phyloP scores from a whole-genome alignment of 192 early-diverging fungal species.

The Haplosporangium gracile region DNA sequence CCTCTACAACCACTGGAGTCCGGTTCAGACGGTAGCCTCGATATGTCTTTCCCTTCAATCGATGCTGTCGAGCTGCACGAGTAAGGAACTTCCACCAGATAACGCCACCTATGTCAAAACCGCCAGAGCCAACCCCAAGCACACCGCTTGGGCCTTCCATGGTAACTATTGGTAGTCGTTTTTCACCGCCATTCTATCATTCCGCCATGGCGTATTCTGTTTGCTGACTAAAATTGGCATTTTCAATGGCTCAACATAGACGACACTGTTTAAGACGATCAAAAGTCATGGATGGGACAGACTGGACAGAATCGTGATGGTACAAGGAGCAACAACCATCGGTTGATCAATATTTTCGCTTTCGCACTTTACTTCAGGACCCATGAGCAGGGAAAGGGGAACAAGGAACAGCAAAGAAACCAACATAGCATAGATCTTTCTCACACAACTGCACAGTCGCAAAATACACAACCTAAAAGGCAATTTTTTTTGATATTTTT shows the following conservation, averaged over 20 bases:
- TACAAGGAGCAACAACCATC: not conserved
- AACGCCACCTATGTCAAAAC: conserved; percentile 68
- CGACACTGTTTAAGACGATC: conserved; percentile 32
- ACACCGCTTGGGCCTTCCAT: conserved; percentile 73
- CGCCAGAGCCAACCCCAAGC: conserved; percentile 67
- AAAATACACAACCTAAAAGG: not conserved
- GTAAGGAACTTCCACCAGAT: conserved; percentile 68
- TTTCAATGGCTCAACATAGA: conserved; percentile 13
- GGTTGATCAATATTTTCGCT: too few species aligned
- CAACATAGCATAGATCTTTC: not conserved
- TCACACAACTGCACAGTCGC: not conserved
- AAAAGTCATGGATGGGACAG: not conserved
- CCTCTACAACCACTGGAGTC: conserved; percentile 94
- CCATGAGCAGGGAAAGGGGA: not conserved
- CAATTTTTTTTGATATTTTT: not conserved
- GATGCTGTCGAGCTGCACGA: conserved; percentile 89
- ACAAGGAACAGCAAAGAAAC: not conserved
- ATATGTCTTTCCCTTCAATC: conserved; percentile 93
- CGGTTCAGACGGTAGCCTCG: conserved; percentile 89
- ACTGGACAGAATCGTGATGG: not conserved
- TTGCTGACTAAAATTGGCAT: not conserved
- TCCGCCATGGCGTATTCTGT: not conserved
- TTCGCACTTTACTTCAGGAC: not conserved
- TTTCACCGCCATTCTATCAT: not conserved
- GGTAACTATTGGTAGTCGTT: conserved; percentile 21